Conservation (phyloP, 2,329 filamentous ascomycete species). For the Diaporthe vaccinii region DNA sequence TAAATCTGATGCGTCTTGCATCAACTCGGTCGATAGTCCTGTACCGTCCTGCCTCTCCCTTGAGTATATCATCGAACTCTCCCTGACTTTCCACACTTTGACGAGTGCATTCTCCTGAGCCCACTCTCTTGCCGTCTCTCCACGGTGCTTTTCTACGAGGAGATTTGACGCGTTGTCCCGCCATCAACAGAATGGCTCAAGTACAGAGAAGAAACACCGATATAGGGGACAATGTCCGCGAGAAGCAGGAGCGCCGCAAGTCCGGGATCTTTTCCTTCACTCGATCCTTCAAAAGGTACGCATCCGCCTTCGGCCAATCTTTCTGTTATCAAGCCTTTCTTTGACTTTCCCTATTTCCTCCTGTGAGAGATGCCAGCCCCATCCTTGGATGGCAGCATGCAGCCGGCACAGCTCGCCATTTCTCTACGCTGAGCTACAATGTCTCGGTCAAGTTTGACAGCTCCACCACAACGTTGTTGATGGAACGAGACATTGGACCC, state of each 20-base stretch:
- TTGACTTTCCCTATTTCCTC: neutral
- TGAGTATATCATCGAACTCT: neutral
- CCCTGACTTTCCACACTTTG: neutral
- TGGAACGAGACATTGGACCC: neutral
- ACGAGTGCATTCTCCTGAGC: neutral
- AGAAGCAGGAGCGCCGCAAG: slow-evolving; percentile 36
- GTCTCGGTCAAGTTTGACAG: neutral
- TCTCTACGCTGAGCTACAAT: neutral
- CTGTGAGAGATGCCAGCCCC: neutral
- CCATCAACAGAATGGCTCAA: slow-evolving; percentile 34
- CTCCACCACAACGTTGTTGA: neutral
- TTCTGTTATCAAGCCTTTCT: neutral
- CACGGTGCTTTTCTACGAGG: neutral
- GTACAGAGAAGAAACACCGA: slow-evolving; percentile 39
- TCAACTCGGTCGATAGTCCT: neutral
- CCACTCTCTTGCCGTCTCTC: neutral
- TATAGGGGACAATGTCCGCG: slow-evolving; percentile 29
- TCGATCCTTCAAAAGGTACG: slow-evolving; percentile 41
- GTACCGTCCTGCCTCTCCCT: slow-evolving; percentile 3
- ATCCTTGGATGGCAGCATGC: neutral
- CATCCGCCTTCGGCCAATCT: neutral
- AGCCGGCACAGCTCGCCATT: neutral
- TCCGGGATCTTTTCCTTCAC: slow-evolving; percentile 41
- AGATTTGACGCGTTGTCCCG: neutral
- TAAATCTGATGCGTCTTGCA: slow-evolving; percentile 29